Conservation (phyloP, 2,329 filamentous ascomycete species). For the Pseudogymnoascus sp. region DNA sequence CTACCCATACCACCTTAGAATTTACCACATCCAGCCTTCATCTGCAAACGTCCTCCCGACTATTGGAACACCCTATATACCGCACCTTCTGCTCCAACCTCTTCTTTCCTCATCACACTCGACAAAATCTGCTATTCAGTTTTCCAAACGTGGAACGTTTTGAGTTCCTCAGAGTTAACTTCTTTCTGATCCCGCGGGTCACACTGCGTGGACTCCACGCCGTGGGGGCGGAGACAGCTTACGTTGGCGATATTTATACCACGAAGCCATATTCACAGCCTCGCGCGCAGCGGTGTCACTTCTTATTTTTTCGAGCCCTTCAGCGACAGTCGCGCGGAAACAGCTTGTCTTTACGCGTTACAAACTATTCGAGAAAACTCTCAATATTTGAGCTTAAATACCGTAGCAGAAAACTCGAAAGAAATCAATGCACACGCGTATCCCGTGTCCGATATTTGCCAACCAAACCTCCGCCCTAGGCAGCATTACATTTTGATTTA, state of each 20-base stretch:
- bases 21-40: not conserved
- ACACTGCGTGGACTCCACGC: not conserved
- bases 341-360: conserved; percentile 14
- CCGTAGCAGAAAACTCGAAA: conserved; percentile 10
- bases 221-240: not conserved
- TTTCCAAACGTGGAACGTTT: not conserved
- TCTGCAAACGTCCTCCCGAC: not conserved
- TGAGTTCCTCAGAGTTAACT: not conserved
- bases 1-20: not conserved
- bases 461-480: conserved; percentile 1
- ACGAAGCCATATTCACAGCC: not conserved
- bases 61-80: not conserved
- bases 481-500: too few relatives aligned
- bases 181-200: not conserved
- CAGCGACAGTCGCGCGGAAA: conserved; percentile 11
- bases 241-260: not conserved
- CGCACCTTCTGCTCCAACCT: not conserved
- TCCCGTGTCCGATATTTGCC: conserved; percentile 11
- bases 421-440: conserved; percentile 12
- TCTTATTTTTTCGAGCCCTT: not conserved
- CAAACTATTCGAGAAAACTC: not conserved
- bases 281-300: too few relatives aligned
- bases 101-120: not conserved
- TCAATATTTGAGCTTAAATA: too few relatives aligned
- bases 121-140: not conserved